Percentiles rank a stretch among this genome's conserved stretches.
Evolutionary conservation across 2,329 filamentous ascomycete genomes (phyloP).

Genomic region (Dactylonectria macrodidyma): DNA sequence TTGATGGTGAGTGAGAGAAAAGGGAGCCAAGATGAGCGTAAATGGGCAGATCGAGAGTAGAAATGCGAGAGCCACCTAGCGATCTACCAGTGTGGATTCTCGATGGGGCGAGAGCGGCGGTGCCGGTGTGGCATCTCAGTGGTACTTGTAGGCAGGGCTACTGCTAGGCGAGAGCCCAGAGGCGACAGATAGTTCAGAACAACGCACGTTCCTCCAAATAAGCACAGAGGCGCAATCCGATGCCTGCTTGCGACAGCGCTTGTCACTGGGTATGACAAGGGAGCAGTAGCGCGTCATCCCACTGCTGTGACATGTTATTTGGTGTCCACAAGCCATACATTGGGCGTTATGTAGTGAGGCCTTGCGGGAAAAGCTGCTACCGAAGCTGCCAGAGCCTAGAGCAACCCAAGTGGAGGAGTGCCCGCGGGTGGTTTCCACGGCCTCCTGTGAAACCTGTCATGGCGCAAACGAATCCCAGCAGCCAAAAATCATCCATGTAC

Average conservation of each 20-base stretch:
- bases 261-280: constrained; percentile 14
- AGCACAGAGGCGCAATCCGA: constrained; percentile 22
- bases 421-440: neutral
- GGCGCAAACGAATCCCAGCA: neutral
- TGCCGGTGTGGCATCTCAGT: constrained; percentile 15
- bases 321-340: neutral
- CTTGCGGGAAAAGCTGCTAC: neutral
- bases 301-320: neutral
- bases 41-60: constrained; percentile 16
- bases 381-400: neutral
- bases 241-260: constrained; percentile 8
- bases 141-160: constrained; percentile 7
- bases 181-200: neutral
- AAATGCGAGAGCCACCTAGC: constrained; percentile 12
- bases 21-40: neutral
- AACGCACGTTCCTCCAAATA: constrained; percentile 16
- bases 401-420: neutral
- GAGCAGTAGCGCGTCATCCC: constrained; percentile 3
- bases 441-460: constrained; percentile 2
- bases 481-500: neutral
- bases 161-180: neutral
- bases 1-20: constrained; percentile 9
- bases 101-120: constrained; percentile 26
- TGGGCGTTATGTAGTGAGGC: neutral
- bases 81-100: constrained; percentile 25